A percentile compares a stretch with the other conserved stretches of the same genome.
Evolutionary conservation across 208 protist genomes (phyloP).

Genomic region (Wallacemonas sp.): DNA sequence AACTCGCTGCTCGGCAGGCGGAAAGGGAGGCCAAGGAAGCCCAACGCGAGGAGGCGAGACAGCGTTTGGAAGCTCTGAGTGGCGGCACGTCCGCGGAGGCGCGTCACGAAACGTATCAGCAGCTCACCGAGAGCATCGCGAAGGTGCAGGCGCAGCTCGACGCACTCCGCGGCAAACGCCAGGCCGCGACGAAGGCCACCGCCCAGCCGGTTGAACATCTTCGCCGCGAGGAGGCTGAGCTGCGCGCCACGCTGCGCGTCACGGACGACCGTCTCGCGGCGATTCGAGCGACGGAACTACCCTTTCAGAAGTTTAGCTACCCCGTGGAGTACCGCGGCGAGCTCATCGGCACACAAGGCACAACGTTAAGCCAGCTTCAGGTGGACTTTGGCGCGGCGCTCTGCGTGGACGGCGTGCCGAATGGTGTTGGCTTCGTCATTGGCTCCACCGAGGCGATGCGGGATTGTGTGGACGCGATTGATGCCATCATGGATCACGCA

Average conservation of each 20-base stretch:
- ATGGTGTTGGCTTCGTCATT: constrained; percentile 33
- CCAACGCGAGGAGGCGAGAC: neutral
- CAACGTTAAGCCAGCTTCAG: constrained; percentile 62
- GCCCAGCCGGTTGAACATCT: constrained; percentile 13
- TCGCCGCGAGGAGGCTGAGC: constrained; percentile 1
- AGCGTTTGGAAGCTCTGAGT: neutral
- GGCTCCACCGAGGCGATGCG: constrained; percentile 22
- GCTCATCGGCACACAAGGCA: constrained; percentile 40
- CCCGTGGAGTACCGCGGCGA: constrained; percentile 20
- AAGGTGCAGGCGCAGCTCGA: constrained; percentile 18
- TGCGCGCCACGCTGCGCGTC: constrained; percentile 4
- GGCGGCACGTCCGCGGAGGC: neutral
- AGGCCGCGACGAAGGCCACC: constrained; percentile 1
- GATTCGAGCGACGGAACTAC: constrained; percentile 20
- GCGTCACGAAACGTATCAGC: neutral
- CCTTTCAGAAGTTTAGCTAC: constrained; percentile 34
- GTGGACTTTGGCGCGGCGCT: constrained; percentile 56
- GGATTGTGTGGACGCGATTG: constrained; percentile 41
- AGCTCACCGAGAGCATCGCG: constrained; percentile 1
- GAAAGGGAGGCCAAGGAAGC: constrained; percentile 12
- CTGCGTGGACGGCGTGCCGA: constrained; percentile 35
- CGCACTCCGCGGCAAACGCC: neutral
- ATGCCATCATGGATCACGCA: constrained; percentile 27
- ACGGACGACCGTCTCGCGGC: constrained; percentile 22
- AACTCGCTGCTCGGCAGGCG: neutral